Evolutionary conservation across 495 filamentous ascomycete species (phyloP), one percentile per base, ranked within the genome.

Genomic region (Polyplosphaeria fusca): DNA sequence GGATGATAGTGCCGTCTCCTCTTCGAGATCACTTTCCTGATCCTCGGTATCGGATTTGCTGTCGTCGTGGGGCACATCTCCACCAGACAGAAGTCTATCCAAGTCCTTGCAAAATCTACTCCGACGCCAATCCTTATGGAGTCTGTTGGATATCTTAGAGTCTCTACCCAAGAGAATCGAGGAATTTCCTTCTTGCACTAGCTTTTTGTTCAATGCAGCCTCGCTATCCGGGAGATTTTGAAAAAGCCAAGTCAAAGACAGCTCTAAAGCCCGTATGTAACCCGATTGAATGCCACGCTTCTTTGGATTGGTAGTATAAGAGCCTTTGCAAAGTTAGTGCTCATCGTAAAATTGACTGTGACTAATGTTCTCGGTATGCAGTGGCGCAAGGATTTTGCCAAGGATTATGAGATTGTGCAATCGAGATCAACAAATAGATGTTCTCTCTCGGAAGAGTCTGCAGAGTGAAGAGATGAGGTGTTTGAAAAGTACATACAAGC

Each of bases 271-370:
- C 30, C 81, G 73, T 1, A 86, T 82, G 65, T 85, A 86, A 37
- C 84, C 84, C 28, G 80, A 77, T 38, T 81, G 81, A 20, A 86
- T 73, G 0, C 84, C 86, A 41, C 86, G 79, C 67, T 89, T 90
- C 70, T 86, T 88, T 23, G 86, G 80, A 56, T 79, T 80, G 20
- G 82, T 77, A 49, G 84, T 78, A 69, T 88, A 90, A 3, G 83
- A 82, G 65, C 86, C n/a, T n/a, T n/a, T n/a, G n/a, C n/a, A n/a
- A n/a, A n/a, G n/a, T n/a, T n/a, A n/a, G n/a, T n/a, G n/a, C n/a
- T n/a, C n/a, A n/a, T n/a, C n/a, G n/a, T n/a, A n/a, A n/a, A n/a
- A n/a, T n/a, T n/a, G n/a, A n/a, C n/a, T n/a, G n/a, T n/a, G n/a
- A n/a, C n/a, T n/a, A n/a, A n/a, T n/a, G n/a, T n/a, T n/a, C n/a